Percentiles rank a stretch among this genome's conserved stretches.
These are phyloP conservation scores for Lithospermum erythrorhizon DNA, from an alignment of 257 asterid genomes.

Conservation along the genomic window DNA sequence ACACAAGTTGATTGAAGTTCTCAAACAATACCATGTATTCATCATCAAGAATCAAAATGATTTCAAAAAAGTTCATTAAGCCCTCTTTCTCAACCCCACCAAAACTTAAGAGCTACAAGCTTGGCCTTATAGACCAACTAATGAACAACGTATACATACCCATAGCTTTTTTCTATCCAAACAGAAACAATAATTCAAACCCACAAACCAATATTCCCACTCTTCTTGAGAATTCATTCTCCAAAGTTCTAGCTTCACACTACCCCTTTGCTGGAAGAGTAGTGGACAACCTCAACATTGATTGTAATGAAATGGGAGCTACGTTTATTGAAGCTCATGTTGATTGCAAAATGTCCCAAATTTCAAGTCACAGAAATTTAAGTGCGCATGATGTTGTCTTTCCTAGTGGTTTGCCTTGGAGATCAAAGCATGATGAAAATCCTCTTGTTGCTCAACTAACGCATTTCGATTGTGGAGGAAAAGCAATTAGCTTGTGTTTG, in stretches of 20 bases:
- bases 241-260: neutral
- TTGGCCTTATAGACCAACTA: constrained; percentile 10
- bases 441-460: constrained; percentile 1
- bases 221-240: constrained; percentile 2
- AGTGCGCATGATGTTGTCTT: neutral
- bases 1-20: too few relatives aligned
- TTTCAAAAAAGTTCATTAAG: neutral
- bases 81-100: constrained; percentile 12
- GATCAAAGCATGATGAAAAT: neutral
- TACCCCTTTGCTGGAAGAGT: constrained; percentile 13
- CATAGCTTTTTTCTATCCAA: constrained; percentile 8
- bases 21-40: too few relatives aligned
- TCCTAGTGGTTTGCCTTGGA: neutral
- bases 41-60: neutral
- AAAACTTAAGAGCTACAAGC: constrained; percentile 6
- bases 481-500: neutral
- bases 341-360: neutral
- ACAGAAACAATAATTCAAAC: neutral
- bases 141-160: neutral
- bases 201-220: neutral
- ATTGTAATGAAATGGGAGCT: constrained; percentile 12
- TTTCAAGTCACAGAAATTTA: neutral
- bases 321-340: neutral
- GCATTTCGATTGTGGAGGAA: constrained; percentile 12
- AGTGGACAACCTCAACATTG: neutral